phyloP scores from a whole-genome alignment of 495 filamentous ascomycete genomes.

The Annulohypoxylon moriforme region DNA sequence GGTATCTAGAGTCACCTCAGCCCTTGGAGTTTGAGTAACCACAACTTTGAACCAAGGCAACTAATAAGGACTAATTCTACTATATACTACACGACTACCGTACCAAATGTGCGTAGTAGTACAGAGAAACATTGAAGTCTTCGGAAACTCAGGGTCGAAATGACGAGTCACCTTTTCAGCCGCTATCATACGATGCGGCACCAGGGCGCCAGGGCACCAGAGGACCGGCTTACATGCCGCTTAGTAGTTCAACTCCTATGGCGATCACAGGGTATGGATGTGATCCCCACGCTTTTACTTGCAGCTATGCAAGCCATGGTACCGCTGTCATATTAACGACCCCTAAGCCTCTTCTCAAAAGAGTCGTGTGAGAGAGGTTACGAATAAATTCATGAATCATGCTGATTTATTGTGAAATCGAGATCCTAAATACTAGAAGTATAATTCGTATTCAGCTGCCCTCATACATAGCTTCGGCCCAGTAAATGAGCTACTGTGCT shows the following conservation, averaged over 20 bases:
- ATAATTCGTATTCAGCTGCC: not conserved
- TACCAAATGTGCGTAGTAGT: conserved; percentile 7
- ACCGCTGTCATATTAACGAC: conserved; percentile 21
- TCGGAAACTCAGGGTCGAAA: conserved; percentile 21
- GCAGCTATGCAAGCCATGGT: conserved; percentile 39
- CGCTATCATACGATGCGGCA: conserved; percentile 36
- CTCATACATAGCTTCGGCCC: not conserved
- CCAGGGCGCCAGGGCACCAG: conserved; percentile 1
- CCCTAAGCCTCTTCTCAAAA: conserved; percentile 13
- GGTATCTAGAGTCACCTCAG: conserved; percentile 1
- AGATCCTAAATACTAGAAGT: conserved; percentile 13
- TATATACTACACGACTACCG: not conserved
- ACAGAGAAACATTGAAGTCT: conserved; percentile 17
- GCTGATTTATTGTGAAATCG: conserved; percentile 9
- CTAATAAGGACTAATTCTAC: not conserved
- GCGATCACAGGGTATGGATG: conserved; percentile 37
- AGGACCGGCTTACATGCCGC: conserved; percentile 31
- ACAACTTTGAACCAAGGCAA: conserved; percentile 1
- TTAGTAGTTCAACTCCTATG: conserved; percentile 40
- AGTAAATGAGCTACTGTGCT: not conserved
- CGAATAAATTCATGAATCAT: not conserved
- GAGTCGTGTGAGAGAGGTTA: conserved; percentile 14
- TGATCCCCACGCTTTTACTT: conserved; percentile 33
- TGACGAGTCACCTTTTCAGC: conserved; percentile 40
- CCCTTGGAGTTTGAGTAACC: not conserved